Base-by-base conservation (phyloP, 2,329 filamentous ascomycete genomes). In the Colletotrichum tanaceti region DNA sequence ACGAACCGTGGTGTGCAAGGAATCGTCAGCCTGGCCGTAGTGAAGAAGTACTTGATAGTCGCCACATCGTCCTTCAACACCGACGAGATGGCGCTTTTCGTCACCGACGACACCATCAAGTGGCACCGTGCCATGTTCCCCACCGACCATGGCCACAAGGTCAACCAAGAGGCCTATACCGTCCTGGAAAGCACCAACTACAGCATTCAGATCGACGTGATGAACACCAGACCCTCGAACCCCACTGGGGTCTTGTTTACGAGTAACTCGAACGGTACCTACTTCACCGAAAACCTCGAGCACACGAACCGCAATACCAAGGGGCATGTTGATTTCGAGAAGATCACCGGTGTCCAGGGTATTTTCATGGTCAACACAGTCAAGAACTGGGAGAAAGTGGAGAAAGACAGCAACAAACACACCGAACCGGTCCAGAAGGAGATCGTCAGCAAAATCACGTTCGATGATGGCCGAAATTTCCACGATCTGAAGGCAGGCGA, bases 201-300 rank as follows among this genome's bases (percentile, higher is more conserved):
- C 83, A 98, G 95, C 82, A 94, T 99, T 73, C 95, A 98, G 80
- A 90, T 99, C 63, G 94, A 98, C 79, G 94, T 98, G 71, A 90
- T 95, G 86, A 93, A 91, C 1, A 84, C 84, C 46, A 83, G 82
- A 52, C 86, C 86, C 14, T 86, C 85, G 1, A 88, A 87, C 44
- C 88, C 91, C 0, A 95, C 97, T 88, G 97, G 96, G 41, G 90
- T 92, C 13, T 85, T 99, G 65, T 95, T 98, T 75, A 97, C 94
- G 6, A 98, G 95, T 77, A 99, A 99, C 78, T 98, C 94, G 39
- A 97, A 98, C 77, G 96, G 96, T 70, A 98, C 94, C 2, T 98
- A 95, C 79, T 99, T 98, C 77, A 96, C 92, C 2, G 90, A 91
- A 75, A 98, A 97, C 74, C 87, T 95, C 64, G 92, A 97, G 68